Evolutionary conservation across 768 basidiomycete genomes (phyloP).

Genomic region (Trametes maxima): DNA sequence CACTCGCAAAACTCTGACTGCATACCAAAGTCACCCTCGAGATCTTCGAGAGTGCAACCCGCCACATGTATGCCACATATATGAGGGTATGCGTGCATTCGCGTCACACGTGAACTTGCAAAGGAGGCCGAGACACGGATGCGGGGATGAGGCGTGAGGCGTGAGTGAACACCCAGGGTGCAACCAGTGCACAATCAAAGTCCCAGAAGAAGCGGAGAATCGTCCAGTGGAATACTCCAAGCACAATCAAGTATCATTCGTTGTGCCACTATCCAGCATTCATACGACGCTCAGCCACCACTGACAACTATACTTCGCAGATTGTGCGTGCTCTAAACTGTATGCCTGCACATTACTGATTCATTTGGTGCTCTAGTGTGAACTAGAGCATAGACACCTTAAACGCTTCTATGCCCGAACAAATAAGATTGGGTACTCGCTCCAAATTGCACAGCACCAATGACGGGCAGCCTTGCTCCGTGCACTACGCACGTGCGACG

Average conservation of each 20-base stretch:
- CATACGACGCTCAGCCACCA: slow-evolving; percentile 7
- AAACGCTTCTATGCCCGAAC: slow-evolving; percentile 41
- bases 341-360: neutral
- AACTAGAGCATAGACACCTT: slow-evolving; percentile 39
- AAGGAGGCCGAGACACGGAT: slow-evolving; percentile 4
- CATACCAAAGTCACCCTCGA: slow-evolving; percentile 40
- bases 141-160: neutral
- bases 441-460: slow-evolving; percentile 1
- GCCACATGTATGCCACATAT: too few relatives aligned
- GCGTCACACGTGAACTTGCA: neutral
- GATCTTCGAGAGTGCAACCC: slow-evolving; percentile 17
- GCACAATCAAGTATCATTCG: slow-evolving; percentile 22
- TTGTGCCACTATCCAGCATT: slow-evolving; percentile 1
- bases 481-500: neutral
- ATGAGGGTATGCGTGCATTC: neutral
- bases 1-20: slow-evolving; percentile 42
- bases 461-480: neutral
- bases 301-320: slow-evolving; percentile 16
- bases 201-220: neutral
- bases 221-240: slow-evolving; percentile 14
- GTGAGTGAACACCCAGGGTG: neutral
- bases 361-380: slow-evolving; percentile 31
- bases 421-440: slow-evolving; percentile 34
- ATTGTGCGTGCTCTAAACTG: neutral
- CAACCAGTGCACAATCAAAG: neutral